Evolutionary conservation across 1,139 yeast species (phyloP), one percentile per base, ranked within the genome.

Genomic region (Hemisphaericaspora subhashii): DNA sequence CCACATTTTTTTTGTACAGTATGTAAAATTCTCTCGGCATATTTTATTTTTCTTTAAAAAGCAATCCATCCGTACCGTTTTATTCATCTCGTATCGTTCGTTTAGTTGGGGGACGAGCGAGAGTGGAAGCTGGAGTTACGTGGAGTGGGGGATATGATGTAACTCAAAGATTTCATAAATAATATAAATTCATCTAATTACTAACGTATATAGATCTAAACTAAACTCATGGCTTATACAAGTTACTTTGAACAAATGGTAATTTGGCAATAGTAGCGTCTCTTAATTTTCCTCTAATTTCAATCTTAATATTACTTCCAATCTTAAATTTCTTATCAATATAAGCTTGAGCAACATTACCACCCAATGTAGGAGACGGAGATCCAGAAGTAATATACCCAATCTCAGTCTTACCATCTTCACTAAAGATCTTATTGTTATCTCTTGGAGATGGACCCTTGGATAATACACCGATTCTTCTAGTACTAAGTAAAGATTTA

Each of bases 401-500:
- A 34, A 90, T 77, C 41, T 66, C 64, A 41, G 72, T 68, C 36
- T 68, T 72, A 10, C 73, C 73, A 26, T 64, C 73, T 16, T 67
- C 65, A 38, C 72, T 68, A 51, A 72, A 83, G 20, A 92, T 76
- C 53, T 79, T 80, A 48, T 80, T 72, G n/a, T 88, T 89, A 21
- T 83, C 83, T 63, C 98, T 81, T 33, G 98, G 96, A 3, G 98
- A 88, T 21, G 98, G 97, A 1, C 97, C 98, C 52, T 74, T 77
- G 12, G 86, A 78, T 13, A 70, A 62, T 24, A 70, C 63, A 7
- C 97, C 98, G 21, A 88, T 85, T 58, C 98, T 81, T 51, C 86
- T 79, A 38, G 72, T 72, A 20, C 73, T 60, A 31, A 79, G 77
- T 32, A 71, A 64, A 4, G 72, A 61, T 62, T 87, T 86, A 54